Evolutionary conservation across 106 monocot species (phyloP).

Genomic region (Agapanthus africanus): DNA sequence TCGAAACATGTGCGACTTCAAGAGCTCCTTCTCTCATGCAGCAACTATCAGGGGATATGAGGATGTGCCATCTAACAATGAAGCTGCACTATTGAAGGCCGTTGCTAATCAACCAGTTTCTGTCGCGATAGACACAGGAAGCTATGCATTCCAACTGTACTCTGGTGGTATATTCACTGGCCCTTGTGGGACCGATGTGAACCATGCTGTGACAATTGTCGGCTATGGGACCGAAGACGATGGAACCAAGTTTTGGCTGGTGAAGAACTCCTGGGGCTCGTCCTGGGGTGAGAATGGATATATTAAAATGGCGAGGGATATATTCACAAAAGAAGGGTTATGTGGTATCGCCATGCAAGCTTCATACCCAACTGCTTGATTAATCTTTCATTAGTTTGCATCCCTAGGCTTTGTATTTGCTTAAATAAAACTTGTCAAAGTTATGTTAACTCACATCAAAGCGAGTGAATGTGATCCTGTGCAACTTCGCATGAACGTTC

Average conservation of each 20-base stretch:
- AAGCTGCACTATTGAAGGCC: constrained; percentile 19
- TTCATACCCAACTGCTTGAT: too few species aligned
- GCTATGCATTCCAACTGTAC: constrained; percentile 6
- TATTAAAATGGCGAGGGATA: constrained; percentile 6
- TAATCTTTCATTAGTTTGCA: too few species aligned
- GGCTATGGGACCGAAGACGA: background rate
- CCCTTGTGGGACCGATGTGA: constrained; percentile 5
- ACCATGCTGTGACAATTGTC: constrained; percentile 8
- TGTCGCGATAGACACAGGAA: too few species aligned
- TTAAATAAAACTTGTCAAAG: too few species aligned
- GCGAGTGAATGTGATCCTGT: too few species aligned
- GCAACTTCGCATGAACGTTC: too few species aligned
- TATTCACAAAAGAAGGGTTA: background rate
- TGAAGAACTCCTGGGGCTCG: constrained; percentile 9
- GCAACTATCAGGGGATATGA: constrained; percentile 22
- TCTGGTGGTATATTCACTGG: background rate
- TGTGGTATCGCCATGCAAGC: too few species aligned
- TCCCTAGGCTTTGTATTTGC: too few species aligned
- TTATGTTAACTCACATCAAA: too few species aligned
- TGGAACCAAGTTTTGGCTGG: constrained; percentile 10
- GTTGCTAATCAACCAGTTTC: too few species aligned
- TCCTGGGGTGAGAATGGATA: too few species aligned
- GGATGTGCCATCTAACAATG: constrained; percentile 23
- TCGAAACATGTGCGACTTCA: constrained; percentile 4
- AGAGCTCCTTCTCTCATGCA: background rate